Evolutionary conservation across 1,139 yeast species (phyloP).

Genomic region (Yamadazyma epiphylla): DNA sequence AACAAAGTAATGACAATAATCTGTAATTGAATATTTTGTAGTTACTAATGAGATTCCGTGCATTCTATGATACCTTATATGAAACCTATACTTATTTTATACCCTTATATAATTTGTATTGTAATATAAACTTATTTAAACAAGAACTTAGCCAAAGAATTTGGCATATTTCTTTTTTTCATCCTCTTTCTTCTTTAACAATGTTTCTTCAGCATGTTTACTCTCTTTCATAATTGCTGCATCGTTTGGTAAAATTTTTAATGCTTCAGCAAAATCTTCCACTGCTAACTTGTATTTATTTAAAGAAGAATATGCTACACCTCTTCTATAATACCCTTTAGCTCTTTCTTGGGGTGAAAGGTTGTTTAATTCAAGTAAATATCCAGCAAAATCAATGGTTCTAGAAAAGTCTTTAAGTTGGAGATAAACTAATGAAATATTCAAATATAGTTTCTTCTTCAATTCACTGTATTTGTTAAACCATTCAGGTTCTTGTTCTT

Average conservation of each 20-base stretch:
- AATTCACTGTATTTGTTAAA: constrained; percentile 46
- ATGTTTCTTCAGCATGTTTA: constrained; percentile 29
- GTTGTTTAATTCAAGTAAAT: constrained; percentile 47
- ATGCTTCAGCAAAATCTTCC: constrained; percentile 42
- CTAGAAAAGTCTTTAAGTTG: constrained; percentile 43
- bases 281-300: constrained; percentile 51
- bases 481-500: constrained; percentile 57
- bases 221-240: constrained; percentile 44
- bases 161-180: constrained; percentile 56
- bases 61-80: too few species aligned
- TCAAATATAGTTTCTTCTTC: constrained; percentile 60
- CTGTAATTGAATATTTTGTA: too few species aligned
- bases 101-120: constrained; percentile 4
- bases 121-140: not conserved
- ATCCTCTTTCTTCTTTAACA: constrained; percentile 40
- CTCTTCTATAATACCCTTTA: constrained; percentile 62
- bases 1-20: too few species aligned
- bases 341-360: constrained; percentile 45
- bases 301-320: constrained; percentile 41
- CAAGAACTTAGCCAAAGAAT: constrained; percentile 37
- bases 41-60: too few species aligned
- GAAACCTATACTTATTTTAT: constrained; percentile 6
- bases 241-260: constrained; percentile 46
- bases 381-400: constrained; percentile 52
- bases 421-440: constrained; percentile 50